A percentile compares a stretch with the other conserved stretches of the same genome.
phyloP scores from a whole-genome alignment of 2,329 filamentous ascomycete genomes.

The Colletotrichum sp. region DNA sequence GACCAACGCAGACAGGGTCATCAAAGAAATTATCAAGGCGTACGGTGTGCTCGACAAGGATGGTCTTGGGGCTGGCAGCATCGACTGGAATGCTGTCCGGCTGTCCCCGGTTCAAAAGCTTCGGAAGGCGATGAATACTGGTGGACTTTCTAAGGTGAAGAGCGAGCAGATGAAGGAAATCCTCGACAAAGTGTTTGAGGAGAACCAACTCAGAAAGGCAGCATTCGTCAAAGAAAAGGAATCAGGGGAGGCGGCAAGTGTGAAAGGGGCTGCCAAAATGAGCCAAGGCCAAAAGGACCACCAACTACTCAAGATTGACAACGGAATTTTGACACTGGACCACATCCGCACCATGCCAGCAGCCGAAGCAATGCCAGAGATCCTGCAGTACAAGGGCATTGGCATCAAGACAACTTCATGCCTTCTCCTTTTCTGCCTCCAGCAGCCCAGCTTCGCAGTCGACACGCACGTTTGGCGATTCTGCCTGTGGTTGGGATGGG shows the following conservation, averaged over 20 bases:
- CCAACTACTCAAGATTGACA: constrained; percentile 61
- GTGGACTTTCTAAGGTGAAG: constrained; percentile 75
- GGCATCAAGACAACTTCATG: constrained; percentile 64
- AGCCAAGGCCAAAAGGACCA: constrained; percentile 55
- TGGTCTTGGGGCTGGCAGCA: constrained; percentile 72
- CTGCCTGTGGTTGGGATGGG: constrained; percentile 59
- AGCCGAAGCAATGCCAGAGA: constrained; percentile 54
- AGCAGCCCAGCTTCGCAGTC: constrained; percentile 59
- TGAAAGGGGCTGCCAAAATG: constrained; percentile 46
- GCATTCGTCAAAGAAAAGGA: constrained; percentile 49
- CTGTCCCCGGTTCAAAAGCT: constrained; percentile 63
- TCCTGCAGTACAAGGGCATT: constrained; percentile 57
- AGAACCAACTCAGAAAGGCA: constrained; percentile 58
- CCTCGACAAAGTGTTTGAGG: constrained; percentile 72
- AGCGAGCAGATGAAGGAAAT: constrained; percentile 76
- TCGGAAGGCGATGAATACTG: constrained; percentile 71
- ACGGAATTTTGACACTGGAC: constrained; percentile 63
- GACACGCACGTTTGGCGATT: constrained; percentile 63
- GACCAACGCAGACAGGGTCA: constrained; percentile 64
- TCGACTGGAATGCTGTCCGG: constrained; percentile 77
- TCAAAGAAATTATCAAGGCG: constrained; percentile 66
- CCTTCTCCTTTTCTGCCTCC: constrained; percentile 61
- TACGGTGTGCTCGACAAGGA: constrained; percentile 67
- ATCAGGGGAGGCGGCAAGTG: constrained; percentile 43
- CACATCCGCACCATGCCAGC: constrained; percentile 50